Evolutionary conservation across 2,329 filamentous ascomycete genomes (phyloP), one percentile per base, ranked within the genome.

Genomic region (Sporothrix humicola): DNA sequence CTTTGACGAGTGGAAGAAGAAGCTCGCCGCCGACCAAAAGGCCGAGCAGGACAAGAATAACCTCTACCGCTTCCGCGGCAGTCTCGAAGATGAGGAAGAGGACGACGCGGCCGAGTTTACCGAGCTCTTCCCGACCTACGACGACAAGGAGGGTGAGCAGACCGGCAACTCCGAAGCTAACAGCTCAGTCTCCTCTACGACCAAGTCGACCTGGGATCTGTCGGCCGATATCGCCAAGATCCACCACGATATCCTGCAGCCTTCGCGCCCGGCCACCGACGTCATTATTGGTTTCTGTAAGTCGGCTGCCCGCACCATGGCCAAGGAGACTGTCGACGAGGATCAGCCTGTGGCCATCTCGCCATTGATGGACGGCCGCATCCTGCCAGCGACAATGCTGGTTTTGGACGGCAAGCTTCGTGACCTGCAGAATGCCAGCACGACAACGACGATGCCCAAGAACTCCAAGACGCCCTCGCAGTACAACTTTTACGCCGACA

Each of bases 401-500:
- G 83, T 88, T 0, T 81, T 97, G 0, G 86, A 91, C 73, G 88
- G 92, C 75, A 88, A 89, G 77, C 81, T 89, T 44, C 80, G 68
- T 20, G 63, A 56, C 20, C 52, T 77, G 65, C 73, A 71, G 31
- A 72, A 58, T 42, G 26, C 71, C 17, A 63, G 71, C 54, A 71
- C 66, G 3, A 31, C 73, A 10, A 56, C 69, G 13, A 46, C 80
- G 2, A 77, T 76, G 0, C 77, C 81, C 6, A 78, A 83, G 82
- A 31, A 50, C 12, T 8, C 54, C 37, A 59, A 58, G 44, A n/a
- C 26, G 10, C 58, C 73, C 0, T 46, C 42, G 0, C 82, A 84
- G 31, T 97, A 95, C 84, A 97, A 97, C 82, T 98, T 99, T 81
- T 99, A 99, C 81, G 91, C 88, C 0, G 91, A 97, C 78, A 81